Conservation (phyloP, 1,139 yeast genomes). For the Kluyveromyces sp. region DNA sequence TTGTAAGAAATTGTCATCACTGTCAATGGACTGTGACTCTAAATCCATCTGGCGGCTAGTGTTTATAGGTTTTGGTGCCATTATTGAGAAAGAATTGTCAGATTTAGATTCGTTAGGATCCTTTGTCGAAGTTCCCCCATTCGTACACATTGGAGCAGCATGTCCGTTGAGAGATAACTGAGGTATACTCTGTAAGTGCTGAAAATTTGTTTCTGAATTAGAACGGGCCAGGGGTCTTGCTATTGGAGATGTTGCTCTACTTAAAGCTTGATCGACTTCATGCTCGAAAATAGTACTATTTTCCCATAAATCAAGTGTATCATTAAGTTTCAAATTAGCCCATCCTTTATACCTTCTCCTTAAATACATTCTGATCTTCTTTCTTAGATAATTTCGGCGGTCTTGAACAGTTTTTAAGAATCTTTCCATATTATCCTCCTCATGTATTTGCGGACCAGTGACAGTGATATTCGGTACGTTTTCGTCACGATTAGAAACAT, state of each 20-base stretch:
- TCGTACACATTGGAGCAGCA: neutral
- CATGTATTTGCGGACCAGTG: neutral
- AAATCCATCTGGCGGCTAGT: neutral
- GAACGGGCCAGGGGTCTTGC: neutral
- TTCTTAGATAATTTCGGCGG: conserved; percentile 16
- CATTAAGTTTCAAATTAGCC: conserved; percentile 22
- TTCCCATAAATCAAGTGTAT: conserved; percentile 26
- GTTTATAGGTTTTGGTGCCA: neutral
- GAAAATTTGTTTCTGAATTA: conserved; percentile 3
- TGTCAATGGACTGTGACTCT: conserved; percentile 5
- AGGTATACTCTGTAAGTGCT: conserved; percentile 2
- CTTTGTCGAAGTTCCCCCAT: too few relatives aligned
- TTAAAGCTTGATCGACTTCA: conserved; percentile 4
- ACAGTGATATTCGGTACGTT: neutral
- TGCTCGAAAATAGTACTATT: conserved; percentile 12
- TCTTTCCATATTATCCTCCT: conserved; percentile 10
- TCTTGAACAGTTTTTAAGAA: conserved; percentile 14
- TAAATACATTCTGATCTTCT: conserved; percentile 20
- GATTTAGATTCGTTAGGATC: neutral
- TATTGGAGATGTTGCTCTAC: neutral
- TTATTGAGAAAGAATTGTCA: neutral
- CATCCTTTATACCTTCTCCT: conserved; percentile 21
- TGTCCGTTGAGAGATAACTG: neutral
- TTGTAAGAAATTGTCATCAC: conserved; percentile 8
- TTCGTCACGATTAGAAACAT: conserved; percentile 3